Percentiles rank a stretch among this genome's conserved stretches.
phyloP scores from a whole-genome alignment of 2,329 filamentous ascomycete genomes.

The Colletotrichum sp. region DNA sequence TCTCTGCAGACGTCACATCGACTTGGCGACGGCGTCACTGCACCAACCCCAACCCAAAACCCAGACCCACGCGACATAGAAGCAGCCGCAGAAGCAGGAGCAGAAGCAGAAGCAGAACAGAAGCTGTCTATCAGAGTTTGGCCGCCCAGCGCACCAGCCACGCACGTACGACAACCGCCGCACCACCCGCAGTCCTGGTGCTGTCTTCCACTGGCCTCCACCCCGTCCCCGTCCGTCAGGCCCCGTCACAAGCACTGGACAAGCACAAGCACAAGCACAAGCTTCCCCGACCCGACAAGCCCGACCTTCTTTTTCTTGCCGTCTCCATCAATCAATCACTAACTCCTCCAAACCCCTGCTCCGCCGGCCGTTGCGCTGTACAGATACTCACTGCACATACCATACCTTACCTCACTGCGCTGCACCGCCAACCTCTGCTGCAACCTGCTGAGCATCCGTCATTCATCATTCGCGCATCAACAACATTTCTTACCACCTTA shows the following conservation, averaged over 20 bases:
- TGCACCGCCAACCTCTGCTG: not conserved
- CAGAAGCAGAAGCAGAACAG: not conserved
- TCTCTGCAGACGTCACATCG: constrained; percentile 10
- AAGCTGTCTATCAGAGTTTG: not conserved
- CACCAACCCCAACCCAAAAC: not conserved
- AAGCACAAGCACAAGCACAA: not conserved
- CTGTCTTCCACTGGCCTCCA: not conserved
- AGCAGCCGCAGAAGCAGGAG: not conserved
- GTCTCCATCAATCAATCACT: not conserved
- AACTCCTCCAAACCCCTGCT: not conserved
- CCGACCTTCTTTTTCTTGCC: not conserved
- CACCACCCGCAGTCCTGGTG: not conserved
- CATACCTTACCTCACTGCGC: not conserved
- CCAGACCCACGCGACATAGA: not conserved
- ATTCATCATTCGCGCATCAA: not conserved
- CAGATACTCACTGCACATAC: not conserved
- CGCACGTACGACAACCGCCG: not conserved
- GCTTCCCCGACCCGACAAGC: constrained; percentile 13
- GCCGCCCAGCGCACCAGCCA: not conserved
- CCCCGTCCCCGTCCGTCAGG: not conserved
- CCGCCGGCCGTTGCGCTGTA: not conserved
- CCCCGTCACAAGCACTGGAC: not conserved
- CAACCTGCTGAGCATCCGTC: not conserved
- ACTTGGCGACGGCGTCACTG: constrained; percentile 7
- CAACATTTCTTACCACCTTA: not conserved